A percentile compares a stretch with the other conserved stretches of the same genome.
Evolutionary conservation across 2,329 filamentous ascomycete species (phyloP).

Genomic region (Diaporthe sp.): DNA sequence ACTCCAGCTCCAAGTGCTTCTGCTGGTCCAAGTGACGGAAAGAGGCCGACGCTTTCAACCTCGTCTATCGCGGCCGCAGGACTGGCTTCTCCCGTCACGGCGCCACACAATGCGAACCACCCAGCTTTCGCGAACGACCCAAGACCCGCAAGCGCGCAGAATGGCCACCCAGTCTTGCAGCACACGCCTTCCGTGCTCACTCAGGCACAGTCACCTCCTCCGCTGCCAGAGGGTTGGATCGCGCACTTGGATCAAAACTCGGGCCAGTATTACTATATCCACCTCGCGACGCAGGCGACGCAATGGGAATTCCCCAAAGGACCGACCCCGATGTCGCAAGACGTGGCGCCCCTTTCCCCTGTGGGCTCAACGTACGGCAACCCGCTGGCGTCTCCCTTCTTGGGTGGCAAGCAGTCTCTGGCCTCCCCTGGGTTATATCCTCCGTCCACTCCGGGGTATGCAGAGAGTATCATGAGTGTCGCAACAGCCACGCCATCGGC

Average conservation of each 20-base stretch:
- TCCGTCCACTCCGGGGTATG: conserved; percentile 86
- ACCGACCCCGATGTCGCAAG: conserved; percentile 88
- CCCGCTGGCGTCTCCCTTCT: conserved; percentile 77
- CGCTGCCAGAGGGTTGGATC: conserved; percentile 97
- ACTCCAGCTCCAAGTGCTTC: conserved; percentile 42
- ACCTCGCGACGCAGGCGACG: conserved; percentile 92
- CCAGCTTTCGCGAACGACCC: conserved; percentile 93
- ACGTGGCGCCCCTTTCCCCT: conserved; percentile 86
- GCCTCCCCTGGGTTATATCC: conserved; percentile 83
- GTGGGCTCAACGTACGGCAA: conserved; percentile 83
- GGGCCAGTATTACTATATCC: conserved; percentile 99
- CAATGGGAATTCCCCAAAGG: conserved; percentile 99
- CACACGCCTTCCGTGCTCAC: conserved; percentile 62
- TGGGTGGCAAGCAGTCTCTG: conserved; percentile 76
- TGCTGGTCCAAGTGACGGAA: conserved; percentile 44
- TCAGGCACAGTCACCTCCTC: conserved; percentile 85
- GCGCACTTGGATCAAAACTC: conserved; percentile 95
- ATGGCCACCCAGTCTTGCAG: conserved; percentile 62
- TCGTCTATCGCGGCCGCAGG: conserved; percentile 47
- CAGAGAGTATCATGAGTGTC: conserved; percentile 88
- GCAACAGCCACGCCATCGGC: conserved; percentile 81
- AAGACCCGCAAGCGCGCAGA: conserved; percentile 62
- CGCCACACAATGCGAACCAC: conserved; percentile 75
- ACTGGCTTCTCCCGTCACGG: conserved; percentile 57
- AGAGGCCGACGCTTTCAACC: conserved; percentile 46